Evolutionary conservation across 495 filamentous ascomycete species (phyloP).

Genomic region (Neurospora tetraspora): DNA sequence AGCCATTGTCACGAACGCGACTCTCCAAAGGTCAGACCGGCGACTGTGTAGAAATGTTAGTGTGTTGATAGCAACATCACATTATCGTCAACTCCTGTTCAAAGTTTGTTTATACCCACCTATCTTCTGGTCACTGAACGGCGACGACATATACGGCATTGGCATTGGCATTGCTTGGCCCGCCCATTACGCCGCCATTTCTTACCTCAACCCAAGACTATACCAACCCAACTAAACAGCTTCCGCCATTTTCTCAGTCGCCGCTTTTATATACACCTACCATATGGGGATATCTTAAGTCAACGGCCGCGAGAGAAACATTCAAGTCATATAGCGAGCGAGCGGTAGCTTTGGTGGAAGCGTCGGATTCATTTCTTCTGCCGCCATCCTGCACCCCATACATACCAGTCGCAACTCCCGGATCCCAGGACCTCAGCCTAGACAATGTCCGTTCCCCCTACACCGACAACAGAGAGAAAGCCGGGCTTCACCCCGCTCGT

Average conservation of each 20-base stretch:
- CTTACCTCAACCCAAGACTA: background rate
- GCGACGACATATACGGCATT: background rate
- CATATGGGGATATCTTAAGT: background rate
- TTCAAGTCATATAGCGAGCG: no score
- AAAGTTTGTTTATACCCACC: background rate
- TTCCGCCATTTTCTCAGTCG: background rate
- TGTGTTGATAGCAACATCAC: background rate
- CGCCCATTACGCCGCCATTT: background rate
- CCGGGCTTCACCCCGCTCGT: slow-evolving; percentile 53
- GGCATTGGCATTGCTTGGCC: background rate
- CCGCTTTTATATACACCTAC: background rate
- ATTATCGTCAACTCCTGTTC: background rate
- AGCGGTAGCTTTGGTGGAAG: background rate
- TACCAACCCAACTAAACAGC: background rate
- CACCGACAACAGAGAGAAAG: slow-evolving; percentile 13
- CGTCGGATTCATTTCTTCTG: background rate
- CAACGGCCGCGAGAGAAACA: background rate
- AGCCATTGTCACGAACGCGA: background rate
- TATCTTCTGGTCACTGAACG: background rate
- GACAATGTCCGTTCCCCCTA: slow-evolving; percentile 17
- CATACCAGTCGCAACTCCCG: background rate
- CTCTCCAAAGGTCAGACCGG: background rate
- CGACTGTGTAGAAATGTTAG: background rate
- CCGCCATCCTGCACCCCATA: background rate
- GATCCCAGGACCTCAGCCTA: background rate